Percentiles rank a stretch among this genome's conserved stretches.
phyloP scores from a whole-genome alignment of 2,329 filamentous ascomycete species.

The Ophiostoma angusticollis region DNA sequence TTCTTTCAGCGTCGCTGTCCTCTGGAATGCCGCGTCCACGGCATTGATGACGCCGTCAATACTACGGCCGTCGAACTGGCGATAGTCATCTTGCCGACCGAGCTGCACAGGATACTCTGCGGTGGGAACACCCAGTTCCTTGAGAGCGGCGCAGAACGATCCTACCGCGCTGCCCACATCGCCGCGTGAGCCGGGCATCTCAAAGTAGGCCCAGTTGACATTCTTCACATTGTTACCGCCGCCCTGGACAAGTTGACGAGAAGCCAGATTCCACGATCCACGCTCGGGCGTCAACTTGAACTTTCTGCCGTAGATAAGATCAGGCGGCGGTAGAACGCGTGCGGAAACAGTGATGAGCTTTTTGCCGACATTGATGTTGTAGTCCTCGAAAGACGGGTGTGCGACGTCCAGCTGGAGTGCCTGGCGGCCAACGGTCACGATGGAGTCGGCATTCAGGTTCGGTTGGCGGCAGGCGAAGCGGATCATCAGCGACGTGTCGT shows the following conservation, averaged over 20 bases:
- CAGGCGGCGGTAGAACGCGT: constrained; percentile 51
- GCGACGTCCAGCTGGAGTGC: constrained; percentile 43
- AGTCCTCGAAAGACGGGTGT: constrained; percentile 35
- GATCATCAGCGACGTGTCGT: constrained; percentile 58
- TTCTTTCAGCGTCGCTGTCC: constrained; percentile 2
- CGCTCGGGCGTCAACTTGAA: constrained; percentile 23
- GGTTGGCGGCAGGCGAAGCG: constrained; percentile 57
- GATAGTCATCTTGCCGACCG: neutral
- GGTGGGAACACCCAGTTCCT: constrained; percentile 27
- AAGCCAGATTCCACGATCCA: constrained; percentile 60
- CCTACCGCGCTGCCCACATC: neutral
- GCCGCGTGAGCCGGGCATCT: constrained; percentile 2
- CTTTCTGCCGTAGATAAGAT: constrained; percentile 41
- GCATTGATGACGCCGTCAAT: constrained; percentile 1
- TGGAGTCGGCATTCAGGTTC: constrained; percentile 51
- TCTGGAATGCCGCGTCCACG: constrained; percentile 5
- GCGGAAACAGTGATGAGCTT: constrained; percentile 59
- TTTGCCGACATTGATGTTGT: constrained; percentile 49
- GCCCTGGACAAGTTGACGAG: constrained; percentile 41
- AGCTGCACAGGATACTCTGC: neutral
- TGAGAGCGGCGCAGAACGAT: constrained; percentile 16
- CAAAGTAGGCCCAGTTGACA: constrained; percentile 39
- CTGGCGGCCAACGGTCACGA: constrained; percentile 42
- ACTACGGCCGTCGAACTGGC: neutral
- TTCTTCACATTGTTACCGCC: constrained; percentile 28